Conservation (phyloP, 805 yeast genomes). For the Debaryomyces prosopidis region DNA sequence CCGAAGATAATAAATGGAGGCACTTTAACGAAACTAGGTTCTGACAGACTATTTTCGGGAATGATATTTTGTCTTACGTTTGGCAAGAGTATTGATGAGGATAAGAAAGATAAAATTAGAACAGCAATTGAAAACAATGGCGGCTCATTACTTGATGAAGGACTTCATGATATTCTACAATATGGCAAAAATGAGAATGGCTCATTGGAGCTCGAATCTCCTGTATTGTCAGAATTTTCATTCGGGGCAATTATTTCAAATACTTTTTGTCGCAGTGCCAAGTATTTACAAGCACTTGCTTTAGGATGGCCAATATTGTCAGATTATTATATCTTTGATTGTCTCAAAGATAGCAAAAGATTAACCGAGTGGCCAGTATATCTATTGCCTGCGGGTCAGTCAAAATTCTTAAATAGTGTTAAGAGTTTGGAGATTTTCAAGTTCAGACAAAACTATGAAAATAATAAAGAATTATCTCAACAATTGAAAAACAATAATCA, state of each 20-base stretch:
- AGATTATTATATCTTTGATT: conserved; percentile 53
- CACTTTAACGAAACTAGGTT: not conserved
- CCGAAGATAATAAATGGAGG: not conserved
- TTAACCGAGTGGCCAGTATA: conserved; percentile 50
- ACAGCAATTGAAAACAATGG: conserved; percentile 43
- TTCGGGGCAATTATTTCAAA: conserved; percentile 71
- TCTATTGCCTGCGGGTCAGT: conserved; percentile 72
- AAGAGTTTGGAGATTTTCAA: conserved; percentile 51
- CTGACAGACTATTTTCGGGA: conserved; percentile 16
- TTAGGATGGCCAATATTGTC: conserved; percentile 86
- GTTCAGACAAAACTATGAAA: conserved; percentile 40
- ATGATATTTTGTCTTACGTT: conserved; percentile 36
- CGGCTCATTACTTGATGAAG: conserved; percentile 37
- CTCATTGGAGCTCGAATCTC: conserved; percentile 9
- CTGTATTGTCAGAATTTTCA: conserved; percentile 20
- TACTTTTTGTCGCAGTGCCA: conserved; percentile 62
- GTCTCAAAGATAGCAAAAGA: conserved; percentile 31
- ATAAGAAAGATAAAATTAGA: conserved; percentile 32
- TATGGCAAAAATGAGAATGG: conserved; percentile 10
- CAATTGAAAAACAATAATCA: conserved; percentile 45
- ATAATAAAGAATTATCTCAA: conserved; percentile 25
- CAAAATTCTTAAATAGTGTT: conserved; percentile 42
- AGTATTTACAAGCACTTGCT: conserved; percentile 74
- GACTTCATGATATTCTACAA: conserved; percentile 29
- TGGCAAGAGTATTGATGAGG: conserved; percentile 26